Conservation (phyloP, 257 asterid species). For the Solanum microdontum region DNA sequence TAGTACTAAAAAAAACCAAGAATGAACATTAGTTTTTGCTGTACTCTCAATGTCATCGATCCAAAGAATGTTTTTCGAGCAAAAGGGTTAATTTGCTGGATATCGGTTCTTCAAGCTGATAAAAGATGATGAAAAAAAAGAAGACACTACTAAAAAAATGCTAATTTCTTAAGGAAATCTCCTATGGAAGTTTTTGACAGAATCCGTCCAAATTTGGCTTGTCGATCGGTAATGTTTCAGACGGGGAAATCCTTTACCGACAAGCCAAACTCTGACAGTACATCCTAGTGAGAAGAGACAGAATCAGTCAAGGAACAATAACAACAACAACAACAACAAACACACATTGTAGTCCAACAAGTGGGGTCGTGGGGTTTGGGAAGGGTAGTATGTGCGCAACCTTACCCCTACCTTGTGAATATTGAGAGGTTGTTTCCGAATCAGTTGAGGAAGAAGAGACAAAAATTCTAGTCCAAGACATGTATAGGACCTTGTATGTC, state of each 20-base stretch:
- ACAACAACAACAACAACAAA: background rate
- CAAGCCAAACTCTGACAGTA: background rate
- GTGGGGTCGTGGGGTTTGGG: background rate
- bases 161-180: background rate
- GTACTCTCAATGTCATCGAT: background rate
- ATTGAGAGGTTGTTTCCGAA: background rate
- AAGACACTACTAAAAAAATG: background rate
- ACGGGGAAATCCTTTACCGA: background rate
- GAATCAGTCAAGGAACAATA: background rate
- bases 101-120: background rate
- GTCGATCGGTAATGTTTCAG: background rate
- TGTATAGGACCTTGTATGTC: background rate
- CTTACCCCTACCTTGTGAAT: background rate
- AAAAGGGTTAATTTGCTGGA: background rate
- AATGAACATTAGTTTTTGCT: background rate
- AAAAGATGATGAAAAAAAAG: background rate
- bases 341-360: background rate
- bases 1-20: background rate
- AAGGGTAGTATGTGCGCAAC: background rate
- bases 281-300: background rate
- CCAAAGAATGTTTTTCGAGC: background rate
- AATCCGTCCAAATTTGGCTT: background rate
- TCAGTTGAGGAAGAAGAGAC: background rate
- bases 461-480: background rate
- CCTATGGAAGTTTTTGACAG: background rate